phyloP scores from a whole-genome alignment of 495 filamentous ascomycete genomes.

The Talaromyces trachyspermus region DNA sequence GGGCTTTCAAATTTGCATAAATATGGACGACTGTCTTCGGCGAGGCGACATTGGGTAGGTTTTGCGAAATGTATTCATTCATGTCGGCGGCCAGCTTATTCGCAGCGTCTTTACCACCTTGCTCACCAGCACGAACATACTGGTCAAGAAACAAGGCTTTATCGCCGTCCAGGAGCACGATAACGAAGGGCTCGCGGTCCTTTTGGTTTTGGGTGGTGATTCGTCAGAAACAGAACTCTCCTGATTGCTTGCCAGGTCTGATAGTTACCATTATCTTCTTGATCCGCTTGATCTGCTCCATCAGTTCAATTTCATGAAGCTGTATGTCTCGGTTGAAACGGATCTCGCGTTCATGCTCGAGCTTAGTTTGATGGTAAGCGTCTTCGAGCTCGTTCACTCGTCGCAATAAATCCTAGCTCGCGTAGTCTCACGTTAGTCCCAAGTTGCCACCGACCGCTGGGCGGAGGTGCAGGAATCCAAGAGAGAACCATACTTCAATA shows the following conservation, averaged over 20 bases:
- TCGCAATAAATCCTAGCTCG: slow-evolving; percentile 39
- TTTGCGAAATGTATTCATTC: slow-evolving; percentile 36
- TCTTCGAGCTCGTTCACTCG: slow-evolving; percentile 40
- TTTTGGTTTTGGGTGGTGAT: slow-evolving; percentile 19
- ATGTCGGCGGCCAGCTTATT: slow-evolving; percentile 51
- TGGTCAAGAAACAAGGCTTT: slow-evolving; percentile 68
- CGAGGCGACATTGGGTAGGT: slow-evolving; percentile 36
- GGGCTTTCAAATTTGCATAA: slow-evolving; percentile 60
- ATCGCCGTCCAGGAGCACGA: slow-evolving; percentile 72
- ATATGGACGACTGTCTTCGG: slow-evolving; percentile 61
- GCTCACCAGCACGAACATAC: slow-evolving; percentile 53
- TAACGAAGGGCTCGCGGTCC: slow-evolving; percentile 69
- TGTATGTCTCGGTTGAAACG: slow-evolving; percentile 50
- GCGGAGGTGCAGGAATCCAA: slow-evolving; percentile 3
- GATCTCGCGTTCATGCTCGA: slow-evolving; percentile 48
- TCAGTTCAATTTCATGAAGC: slow-evolving; percentile 44
- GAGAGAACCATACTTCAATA: slow-evolving; percentile 36
- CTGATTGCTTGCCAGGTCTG: background rate
- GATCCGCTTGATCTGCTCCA: slow-evolving; percentile 42
- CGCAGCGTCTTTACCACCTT: slow-evolving; percentile 67
- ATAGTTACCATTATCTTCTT: slow-evolving; percentile 42
- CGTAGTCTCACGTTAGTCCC: slow-evolving; percentile 4
- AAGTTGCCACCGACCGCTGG: background rate
- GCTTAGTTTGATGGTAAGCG: slow-evolving; percentile 39
- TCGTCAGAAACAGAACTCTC: background rate